Evolutionary conservation across 805 yeast genomes (phyloP).

Genomic region (Candida glaebosa): DNA sequence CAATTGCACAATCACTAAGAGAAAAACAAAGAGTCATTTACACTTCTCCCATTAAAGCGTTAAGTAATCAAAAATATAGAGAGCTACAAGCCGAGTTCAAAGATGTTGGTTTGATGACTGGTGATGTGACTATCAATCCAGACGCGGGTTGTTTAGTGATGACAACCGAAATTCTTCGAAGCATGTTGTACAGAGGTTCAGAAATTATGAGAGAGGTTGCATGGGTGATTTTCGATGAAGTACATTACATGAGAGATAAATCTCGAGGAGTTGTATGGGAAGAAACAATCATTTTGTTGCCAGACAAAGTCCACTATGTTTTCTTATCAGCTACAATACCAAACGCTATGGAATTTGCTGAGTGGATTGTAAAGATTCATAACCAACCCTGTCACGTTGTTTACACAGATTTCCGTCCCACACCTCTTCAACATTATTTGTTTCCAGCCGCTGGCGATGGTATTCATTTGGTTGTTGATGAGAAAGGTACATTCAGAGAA

Average conservation of each 20-base stretch:
- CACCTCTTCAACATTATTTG: constrained; percentile 94
- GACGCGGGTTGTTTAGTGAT: constrained; percentile 97
- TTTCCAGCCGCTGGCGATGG: constrained; percentile 99
- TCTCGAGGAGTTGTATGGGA: constrained; percentile 99
- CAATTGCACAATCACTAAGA: constrained; percentile 90
- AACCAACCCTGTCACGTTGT: constrained; percentile 98
- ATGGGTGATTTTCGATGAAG: constrained; percentile 98
- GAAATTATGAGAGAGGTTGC: constrained; percentile 99
- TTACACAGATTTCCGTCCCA: constrained; percentile 97
- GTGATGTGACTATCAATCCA: constrained; percentile 97
- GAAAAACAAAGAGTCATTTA: constrained; percentile 92
- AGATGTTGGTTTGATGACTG: constrained; percentile 98
- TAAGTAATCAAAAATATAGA: constrained; percentile 91
- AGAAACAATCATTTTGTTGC: constrained; percentile 91
- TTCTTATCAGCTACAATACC: constrained; percentile 96
- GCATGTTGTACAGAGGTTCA: constrained; percentile 96
- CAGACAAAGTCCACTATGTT: constrained; percentile 93
- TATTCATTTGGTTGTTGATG: constrained; percentile 95
- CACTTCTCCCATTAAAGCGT: constrained; percentile 92
- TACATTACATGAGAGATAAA: constrained; percentile 97
- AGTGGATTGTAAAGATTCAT: constrained; percentile 96
- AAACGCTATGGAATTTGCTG: constrained; percentile 97
- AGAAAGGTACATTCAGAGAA: constrained; percentile 92
- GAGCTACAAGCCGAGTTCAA: constrained; percentile 90
- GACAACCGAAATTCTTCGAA: constrained; percentile 97